These are phyloP conservation scores for Fusarium pseudograminearum DNA, from an alignment of 2,329 filamentous ascomycete genomes.

Conservation along the genomic window DNA sequence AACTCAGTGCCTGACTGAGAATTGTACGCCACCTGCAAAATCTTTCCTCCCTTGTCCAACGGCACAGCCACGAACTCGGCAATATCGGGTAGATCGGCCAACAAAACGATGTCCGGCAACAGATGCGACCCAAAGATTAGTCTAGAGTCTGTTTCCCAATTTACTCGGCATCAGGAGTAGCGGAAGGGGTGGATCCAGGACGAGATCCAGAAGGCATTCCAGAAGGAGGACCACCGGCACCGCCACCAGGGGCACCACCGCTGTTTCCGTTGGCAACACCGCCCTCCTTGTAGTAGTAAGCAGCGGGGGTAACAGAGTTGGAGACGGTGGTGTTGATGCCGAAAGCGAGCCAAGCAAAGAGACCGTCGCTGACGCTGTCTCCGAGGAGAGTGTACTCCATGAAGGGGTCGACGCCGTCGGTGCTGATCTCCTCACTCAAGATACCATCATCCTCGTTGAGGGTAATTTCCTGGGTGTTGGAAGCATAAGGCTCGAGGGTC, in stretches of 20 bases:
- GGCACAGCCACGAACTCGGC: background rate
- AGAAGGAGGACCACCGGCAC: conserved; percentile 17
- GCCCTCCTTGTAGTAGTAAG: conserved; percentile 37
- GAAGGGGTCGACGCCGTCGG: conserved; percentile 66
- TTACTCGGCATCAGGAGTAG: background rate
- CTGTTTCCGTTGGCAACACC: conserved; percentile 43
- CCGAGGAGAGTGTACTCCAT: conserved; percentile 70
- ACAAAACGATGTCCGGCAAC: background rate
- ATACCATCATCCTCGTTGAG: conserved; percentile 64
- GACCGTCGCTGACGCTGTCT: conserved; percentile 62
- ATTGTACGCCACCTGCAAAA: background rate
- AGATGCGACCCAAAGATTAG: background rate
- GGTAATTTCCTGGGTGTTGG: conserved; percentile 61
- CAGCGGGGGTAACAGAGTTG: conserved; percentile 33
- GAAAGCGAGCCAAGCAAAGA: conserved; percentile 67
- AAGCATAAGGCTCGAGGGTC: conserved; percentile 59
- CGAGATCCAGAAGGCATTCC: conserved; percentile 18
- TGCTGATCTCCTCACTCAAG: conserved; percentile 61
- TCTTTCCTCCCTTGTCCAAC: background rate
- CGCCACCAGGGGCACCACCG: conserved; percentile 18
- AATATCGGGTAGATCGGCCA: background rate
- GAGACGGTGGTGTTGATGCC: conserved; percentile 58
- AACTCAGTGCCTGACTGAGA: conserved; percentile 7
- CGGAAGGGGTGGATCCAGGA: conserved; percentile 10
- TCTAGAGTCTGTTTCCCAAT: no score